Evolutionary conservation across 140 eudicot species (phyloP).

Genomic region (Stevia rebaudiana): DNA sequence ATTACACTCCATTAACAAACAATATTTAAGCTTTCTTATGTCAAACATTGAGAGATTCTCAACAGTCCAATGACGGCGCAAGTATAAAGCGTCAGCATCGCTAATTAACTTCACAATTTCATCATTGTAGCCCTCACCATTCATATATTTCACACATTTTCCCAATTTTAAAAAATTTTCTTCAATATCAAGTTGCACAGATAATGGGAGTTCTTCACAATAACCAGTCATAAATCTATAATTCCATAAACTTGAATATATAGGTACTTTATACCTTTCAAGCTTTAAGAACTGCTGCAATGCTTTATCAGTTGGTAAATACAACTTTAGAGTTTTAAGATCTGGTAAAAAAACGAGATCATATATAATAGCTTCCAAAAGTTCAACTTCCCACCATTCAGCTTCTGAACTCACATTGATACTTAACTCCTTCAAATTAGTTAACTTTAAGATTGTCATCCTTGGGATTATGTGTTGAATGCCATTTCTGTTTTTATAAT

Average conservation of each 20-base stretch:
- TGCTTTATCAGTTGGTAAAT: slow-evolving; percentile 25
- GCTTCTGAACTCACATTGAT: slow-evolving; percentile 19
- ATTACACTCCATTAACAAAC: slow-evolving; percentile 32
- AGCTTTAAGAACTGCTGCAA: slow-evolving; percentile 23
- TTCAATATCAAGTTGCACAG: slow-evolving; percentile 24
- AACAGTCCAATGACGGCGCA: slow-evolving; percentile 29
- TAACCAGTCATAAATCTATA: slow-evolving; percentile 24
- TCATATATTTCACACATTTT: slow-evolving; percentile 30
- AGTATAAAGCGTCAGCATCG: slow-evolving; percentile 21
- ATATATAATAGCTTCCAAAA: slow-evolving; percentile 20
- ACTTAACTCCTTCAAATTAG: slow-evolving; percentile 29
- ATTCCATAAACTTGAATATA: slow-evolving; percentile 18
- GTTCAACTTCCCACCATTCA: slow-evolving; percentile 27
- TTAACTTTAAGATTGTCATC: slow-evolving; percentile 17
- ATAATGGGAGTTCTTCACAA: slow-evolving; percentile 22
- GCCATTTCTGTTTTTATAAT: slow-evolving; percentile 5
- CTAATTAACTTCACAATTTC: slow-evolving; percentile 12
- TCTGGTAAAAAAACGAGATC: slow-evolving; percentile 13
- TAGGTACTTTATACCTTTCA: slow-evolving; percentile 16
- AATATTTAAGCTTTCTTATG: slow-evolving; percentile 14
- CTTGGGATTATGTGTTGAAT: slow-evolving; percentile 20
- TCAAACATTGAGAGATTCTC: slow-evolving; percentile 20
- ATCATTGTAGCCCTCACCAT: slow-evolving; percentile 20
- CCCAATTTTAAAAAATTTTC: slow-evolving; percentile 20
- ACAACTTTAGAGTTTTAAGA: slow-evolving; percentile 18